Conservation (phyloP, 306 rosid genomes). For the Castanopsis chinensis region DNA sequence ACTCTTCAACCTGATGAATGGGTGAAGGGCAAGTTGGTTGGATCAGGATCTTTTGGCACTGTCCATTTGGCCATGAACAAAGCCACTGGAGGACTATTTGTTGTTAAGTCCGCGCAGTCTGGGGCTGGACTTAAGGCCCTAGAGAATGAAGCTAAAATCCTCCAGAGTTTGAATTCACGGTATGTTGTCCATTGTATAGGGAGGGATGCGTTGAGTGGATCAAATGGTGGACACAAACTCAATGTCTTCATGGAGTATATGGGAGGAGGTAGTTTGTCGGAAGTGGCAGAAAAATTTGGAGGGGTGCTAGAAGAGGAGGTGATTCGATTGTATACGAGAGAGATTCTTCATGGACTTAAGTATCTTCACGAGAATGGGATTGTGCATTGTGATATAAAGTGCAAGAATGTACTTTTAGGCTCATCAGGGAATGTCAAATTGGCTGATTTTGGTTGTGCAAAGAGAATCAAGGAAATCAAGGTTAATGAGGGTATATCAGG, state of each 20-base stretch:
- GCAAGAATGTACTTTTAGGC: slow-evolving; percentile 63
- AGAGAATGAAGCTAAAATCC: slow-evolving; percentile 46
- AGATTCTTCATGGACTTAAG: slow-evolving; percentile 45
- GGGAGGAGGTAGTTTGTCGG: slow-evolving; percentile 65
- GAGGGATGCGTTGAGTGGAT: slow-evolving; percentile 9
- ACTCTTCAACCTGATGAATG: slow-evolving; percentile 34
- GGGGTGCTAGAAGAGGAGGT: slow-evolving; percentile 56
- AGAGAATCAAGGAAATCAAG: slow-evolving; percentile 19
- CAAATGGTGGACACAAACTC: slow-evolving; percentile 16
- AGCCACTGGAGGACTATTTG: slow-evolving; percentile 53
- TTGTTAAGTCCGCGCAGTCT: slow-evolving; percentile 46
- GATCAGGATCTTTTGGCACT: slow-evolving; percentile 58
- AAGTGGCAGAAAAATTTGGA: slow-evolving; percentile 49
- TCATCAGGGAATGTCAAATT: slow-evolving; percentile 56
- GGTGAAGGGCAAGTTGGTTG: slow-evolving; percentile 61
- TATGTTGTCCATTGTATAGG: slow-evolving; percentile 49
- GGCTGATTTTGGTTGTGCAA: slow-evolving; percentile 67
- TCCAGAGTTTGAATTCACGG: slow-evolving; percentile 32
- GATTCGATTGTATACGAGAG: slow-evolving; percentile 50
- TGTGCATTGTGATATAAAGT: slow-evolving; percentile 60
- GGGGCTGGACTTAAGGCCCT: slow-evolving; percentile 31
- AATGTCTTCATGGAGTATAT: slow-evolving; percentile 64
- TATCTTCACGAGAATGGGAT: slow-evolving; percentile 48
- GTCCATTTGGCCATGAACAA: slow-evolving; percentile 64
- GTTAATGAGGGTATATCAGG: neutral